Evolutionary conservation across 1,284 basidiomycete species (phyloP).

Genomic region (Anthracocystis panici-leucophaei): DNA sequence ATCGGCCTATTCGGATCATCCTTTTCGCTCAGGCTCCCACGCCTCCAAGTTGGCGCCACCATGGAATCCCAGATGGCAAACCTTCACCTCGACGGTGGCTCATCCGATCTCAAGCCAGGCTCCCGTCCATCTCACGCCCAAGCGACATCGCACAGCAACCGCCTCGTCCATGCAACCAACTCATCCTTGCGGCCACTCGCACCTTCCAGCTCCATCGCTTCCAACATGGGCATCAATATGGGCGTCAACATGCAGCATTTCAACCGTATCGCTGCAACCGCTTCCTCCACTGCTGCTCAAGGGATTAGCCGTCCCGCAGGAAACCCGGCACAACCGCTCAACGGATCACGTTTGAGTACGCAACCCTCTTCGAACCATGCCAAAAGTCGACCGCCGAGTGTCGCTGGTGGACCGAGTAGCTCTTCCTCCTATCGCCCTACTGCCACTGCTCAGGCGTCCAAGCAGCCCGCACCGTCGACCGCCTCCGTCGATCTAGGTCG

Average conservation of each 20-base stretch:
- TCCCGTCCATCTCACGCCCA: constrained; percentile 25
- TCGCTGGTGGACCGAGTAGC: constrained; percentile 13
- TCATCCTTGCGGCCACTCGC: constrained; percentile 29
- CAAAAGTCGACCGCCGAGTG: constrained; percentile 36
- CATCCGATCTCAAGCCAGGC: constrained; percentile 31
- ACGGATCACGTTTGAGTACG: constrained; percentile 28
- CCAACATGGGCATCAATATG: constrained; percentile 49
- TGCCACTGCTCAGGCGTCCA: not conserved
- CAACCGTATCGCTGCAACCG: constrained; percentile 39
- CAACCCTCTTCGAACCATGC: constrained; percentile 16
- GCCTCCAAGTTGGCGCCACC: not conserved
- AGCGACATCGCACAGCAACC: not conserved
- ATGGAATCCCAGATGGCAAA: constrained; percentile 47
- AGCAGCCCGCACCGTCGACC: constrained; percentile 2
- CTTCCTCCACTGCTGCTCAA: constrained; percentile 15
- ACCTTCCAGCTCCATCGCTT: constrained; percentile 40
- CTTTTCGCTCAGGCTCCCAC: not conserved
- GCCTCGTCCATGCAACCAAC: constrained; percentile 19
- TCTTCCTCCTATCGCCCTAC: constrained; percentile 21
- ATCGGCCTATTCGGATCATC: too few relatives aligned
- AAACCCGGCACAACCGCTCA: constrained; percentile 29
- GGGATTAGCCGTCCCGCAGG: not conserved
- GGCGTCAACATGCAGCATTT: constrained; percentile 54
- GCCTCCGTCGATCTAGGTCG: constrained; percentile 62
- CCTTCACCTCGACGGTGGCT: constrained; percentile 37